Base-by-base conservation (phyloP, 108 stramenopile species). In the Fistulifera solaris region DNA sequence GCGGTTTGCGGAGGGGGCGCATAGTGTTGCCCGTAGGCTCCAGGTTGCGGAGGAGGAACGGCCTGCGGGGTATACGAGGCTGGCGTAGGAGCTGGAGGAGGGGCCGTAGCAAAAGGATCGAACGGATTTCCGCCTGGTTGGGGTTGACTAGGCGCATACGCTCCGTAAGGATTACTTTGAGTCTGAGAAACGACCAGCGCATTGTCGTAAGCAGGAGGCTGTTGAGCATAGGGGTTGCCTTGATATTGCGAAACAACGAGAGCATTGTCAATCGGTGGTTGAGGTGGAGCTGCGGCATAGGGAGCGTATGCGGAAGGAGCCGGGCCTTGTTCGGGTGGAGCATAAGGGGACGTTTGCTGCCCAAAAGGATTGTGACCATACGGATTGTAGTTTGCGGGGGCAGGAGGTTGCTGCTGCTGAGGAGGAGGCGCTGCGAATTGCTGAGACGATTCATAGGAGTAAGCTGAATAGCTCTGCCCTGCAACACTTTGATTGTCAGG, bases 21-120 rank as follows among this genome's bases (percentile, higher is more conserved):
- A 49, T 62, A 52, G 18, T 52, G 43, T 22, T 67, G 54, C 21
- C 39, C 52, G 10, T 15, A 14, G 7, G 39, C 13, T 10, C 13
- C 28, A 18, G 51, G 49, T 27, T 63, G 61, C 48, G n/a, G 64
- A 27, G 61, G 68, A 13, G 67, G 62, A 7, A 52, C 58, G 28
- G 65, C 40, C 7, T 49, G n/a, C n/a, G n/a, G n/a, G n/a, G n/a
- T n/a, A n/a, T n/a, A n/a, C n/a, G n/a, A n/a, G n/a, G n/a, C n/a
- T n/a, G n/a, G n/a, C n/a, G n/a, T n/a, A n/a, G n/a, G n/a, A n/a
- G n/a, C n/a, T n/a, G n/a, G n/a, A n/a, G 58, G 58, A 6, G 51
- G 54, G 26, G 55, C 56, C 40, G 51, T 38, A 52, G 24, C 44
- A 44, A 50, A 19, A 31, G 57, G 45, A 28, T 65, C 35, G 18